Conservation (phyloP, 176 grass and related monocot species). For the Guadua angustifolia region DNA sequence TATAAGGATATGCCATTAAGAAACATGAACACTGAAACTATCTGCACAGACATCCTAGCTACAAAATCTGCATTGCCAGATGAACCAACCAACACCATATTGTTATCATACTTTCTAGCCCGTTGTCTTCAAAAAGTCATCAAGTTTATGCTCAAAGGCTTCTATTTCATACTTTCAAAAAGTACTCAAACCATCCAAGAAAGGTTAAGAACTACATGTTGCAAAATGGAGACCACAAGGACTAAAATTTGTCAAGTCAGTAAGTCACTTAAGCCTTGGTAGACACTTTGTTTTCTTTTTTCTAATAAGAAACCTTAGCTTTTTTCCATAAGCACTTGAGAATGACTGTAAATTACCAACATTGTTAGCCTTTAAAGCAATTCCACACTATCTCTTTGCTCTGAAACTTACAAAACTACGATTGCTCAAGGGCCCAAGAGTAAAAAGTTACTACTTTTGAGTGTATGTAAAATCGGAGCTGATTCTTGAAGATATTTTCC, state of each 20-base stretch:
- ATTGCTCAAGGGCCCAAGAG: slow-evolving; percentile 49
- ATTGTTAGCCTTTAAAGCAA: slow-evolving; percentile 42
- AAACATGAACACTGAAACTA: slow-evolving; percentile 21
- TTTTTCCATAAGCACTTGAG: slow-evolving; percentile 43
- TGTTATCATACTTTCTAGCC: slow-evolving; percentile 6
- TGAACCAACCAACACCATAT: background rate
- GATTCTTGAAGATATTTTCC: slow-evolving; percentile 32
- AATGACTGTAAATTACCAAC: slow-evolving; percentile 41
- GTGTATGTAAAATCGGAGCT: slow-evolving; percentile 43
- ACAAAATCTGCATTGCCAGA: slow-evolving; percentile 29
- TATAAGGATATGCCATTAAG: slow-evolving; percentile 24
- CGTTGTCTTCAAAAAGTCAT: background rate
- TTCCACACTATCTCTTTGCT: slow-evolving; percentile 1
- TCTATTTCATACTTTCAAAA: background rate
- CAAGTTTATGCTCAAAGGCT: slow-evolving; percentile 16
- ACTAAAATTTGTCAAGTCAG: too few relatives aligned
- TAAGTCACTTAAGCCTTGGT: slow-evolving; percentile 10
- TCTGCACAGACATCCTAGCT: background rate
- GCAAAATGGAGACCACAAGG: too few relatives aligned
- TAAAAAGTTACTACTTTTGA: slow-evolving; percentile 56
- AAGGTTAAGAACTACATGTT: background rate
- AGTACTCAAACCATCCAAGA: background rate
- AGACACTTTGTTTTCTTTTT: slow-evolving; percentile 54
- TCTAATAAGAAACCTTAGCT: slow-evolving; percentile 30
- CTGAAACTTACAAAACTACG: slow-evolving; percentile 20